Conservation (phyloP, 371 early-diverging fungal genomes). For the Batrachochytrium dendrobatidis region DNA sequence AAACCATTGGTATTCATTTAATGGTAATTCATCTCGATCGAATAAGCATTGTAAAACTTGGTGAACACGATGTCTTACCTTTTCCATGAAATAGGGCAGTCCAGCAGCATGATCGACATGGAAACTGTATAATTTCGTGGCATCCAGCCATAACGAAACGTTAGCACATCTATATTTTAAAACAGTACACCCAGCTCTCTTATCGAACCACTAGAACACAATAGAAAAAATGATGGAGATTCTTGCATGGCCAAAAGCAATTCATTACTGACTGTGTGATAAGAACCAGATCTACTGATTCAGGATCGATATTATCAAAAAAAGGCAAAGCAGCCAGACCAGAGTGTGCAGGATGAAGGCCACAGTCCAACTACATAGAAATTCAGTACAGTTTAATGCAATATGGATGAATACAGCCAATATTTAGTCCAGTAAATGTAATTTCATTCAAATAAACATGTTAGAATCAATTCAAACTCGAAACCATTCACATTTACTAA, state of each 20-base stretch:
- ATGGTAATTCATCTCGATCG: background rate
- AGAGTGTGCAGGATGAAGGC: slow-evolving; percentile 97
- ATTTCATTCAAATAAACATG: background rate
- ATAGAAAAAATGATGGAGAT: no score
- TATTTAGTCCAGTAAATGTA: background rate
- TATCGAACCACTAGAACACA: background rate
- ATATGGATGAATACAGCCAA: background rate
- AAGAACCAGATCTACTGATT: slow-evolving; percentile 87
- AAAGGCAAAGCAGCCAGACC: slow-evolving; percentile 97
- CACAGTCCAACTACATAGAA: slow-evolving; percentile 92
- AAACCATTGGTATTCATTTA: background rate
- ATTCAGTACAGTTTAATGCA: slow-evolving; percentile 4
- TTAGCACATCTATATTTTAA: background rate
- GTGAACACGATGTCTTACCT: slow-evolving; percentile 39
- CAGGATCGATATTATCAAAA: slow-evolving; percentile 96
- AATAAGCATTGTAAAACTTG: background rate
- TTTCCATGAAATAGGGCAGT: slow-evolving; percentile 97
- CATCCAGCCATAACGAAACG: background rate
- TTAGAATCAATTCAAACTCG: background rate
- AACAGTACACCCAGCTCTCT: background rate
- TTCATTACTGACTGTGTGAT: slow-evolving; percentile 79
- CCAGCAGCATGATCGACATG: slow-evolving; percentile 99
- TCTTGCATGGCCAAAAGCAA: background rate
- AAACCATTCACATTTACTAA: background rate
- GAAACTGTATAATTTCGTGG: slow-evolving; percentile 56